These are phyloP conservation scores for Torulaspora quercuum DNA, from an alignment of 805 yeast species.

Conservation along the genomic window DNA sequence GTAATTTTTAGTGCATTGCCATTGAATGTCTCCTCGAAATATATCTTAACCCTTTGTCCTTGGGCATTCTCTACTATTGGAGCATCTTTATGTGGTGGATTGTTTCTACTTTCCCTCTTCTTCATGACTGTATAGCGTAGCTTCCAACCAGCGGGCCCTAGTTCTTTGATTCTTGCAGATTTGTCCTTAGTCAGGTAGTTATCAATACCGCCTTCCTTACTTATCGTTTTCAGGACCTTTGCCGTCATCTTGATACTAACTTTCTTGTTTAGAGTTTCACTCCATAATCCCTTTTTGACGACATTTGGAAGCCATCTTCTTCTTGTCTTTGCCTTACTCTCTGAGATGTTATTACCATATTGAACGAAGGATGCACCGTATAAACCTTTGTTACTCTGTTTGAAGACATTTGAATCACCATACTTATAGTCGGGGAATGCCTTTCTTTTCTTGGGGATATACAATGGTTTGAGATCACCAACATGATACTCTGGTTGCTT, in stretches of 20 bases:
- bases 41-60: slow-evolving; percentile 43
- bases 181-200: slow-evolving; percentile 82
- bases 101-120: slow-evolving; percentile 38
- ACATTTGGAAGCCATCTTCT: slow-evolving; percentile 84
- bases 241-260: slow-evolving; percentile 66
- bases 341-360: slow-evolving; percentile 75
- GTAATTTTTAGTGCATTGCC: slow-evolving; percentile 48
- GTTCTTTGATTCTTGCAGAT: slow-evolving; percentile 83
- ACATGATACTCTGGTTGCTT: slow-evolving; percentile 43
- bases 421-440: slow-evolving; percentile 67
- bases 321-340: slow-evolving; percentile 65
- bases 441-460: slow-evolving; percentile 44
- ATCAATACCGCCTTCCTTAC: slow-evolving; percentile 94
- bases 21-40: slow-evolving; percentile 43
- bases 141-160: slow-evolving; percentile 92
- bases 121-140: slow-evolving; percentile 70
- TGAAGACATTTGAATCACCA: slow-evolving; percentile 73
- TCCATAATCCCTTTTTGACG: slow-evolving; percentile 72
- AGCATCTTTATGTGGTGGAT: slow-evolving; percentile 40
- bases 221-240: slow-evolving; percentile 78
- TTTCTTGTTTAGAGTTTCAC: slow-evolving; percentile 63
- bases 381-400: slow-evolving; percentile 82
- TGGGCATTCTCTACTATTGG: slow-evolving; percentile 34
- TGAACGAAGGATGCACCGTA: slow-evolving; percentile 84
- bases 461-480: slow-evolving; percentile 52